A percentile compares a stretch with the other conserved stretches of the same genome.
Evolutionary conservation across 768 basidiomycete genomes (phyloP).

Genomic region (Psilocybe azurescens): DNA sequence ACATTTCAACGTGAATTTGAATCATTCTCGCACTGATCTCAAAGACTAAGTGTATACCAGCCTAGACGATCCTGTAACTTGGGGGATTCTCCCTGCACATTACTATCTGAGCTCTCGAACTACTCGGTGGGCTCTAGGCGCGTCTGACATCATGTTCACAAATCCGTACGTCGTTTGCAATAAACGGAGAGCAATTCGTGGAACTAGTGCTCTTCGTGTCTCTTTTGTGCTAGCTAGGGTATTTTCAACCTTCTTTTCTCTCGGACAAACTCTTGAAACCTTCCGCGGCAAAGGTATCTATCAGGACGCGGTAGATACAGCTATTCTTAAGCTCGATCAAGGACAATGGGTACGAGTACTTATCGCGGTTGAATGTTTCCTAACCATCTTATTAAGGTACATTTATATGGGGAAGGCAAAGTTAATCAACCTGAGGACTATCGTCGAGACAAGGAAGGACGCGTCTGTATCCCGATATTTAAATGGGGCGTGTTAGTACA

Average conservation of each 20-base stretch:
- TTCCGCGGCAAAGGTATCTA: slow-evolving; percentile 89
- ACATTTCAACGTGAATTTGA: slow-evolving; percentile 82
- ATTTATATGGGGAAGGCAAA: slow-evolving; percentile 90
- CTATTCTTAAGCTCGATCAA: slow-evolving; percentile 77
- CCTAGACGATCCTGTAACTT: slow-evolving; percentile 83
- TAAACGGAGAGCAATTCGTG: not conserved
- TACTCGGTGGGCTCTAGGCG: slow-evolving; percentile 92
- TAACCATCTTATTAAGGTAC: slow-evolving; percentile 60
- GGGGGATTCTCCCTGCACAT: slow-evolving; percentile 79
- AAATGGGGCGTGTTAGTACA: slow-evolving; percentile 93
- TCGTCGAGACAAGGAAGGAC: slow-evolving; percentile 43
- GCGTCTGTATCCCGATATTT: slow-evolving; percentile 69
- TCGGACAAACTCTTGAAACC: slow-evolving; percentile 92
- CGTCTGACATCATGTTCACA: slow-evolving; percentile 93
- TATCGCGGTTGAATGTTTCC: slow-evolving; percentile 3
- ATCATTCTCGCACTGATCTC: slow-evolving; percentile 13
- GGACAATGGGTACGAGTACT: slow-evolving; percentile 80
- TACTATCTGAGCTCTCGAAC: slow-evolving; percentile 63
- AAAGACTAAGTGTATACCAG: slow-evolving; percentile 40
- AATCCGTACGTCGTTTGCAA: slow-evolving; percentile 65
- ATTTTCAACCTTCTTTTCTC: slow-evolving; percentile 83
- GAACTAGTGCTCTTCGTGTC: slow-evolving; percentile 17
- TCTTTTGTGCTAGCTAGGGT: slow-evolving; percentile 54
- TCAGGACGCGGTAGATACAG: slow-evolving; percentile 85
- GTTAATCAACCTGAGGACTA: slow-evolving; percentile 76